Evolutionary conservation across 208 protist species (phyloP), one percentile per base, ranked within the genome.

Genomic region (Leishmania guyanensis): DNA sequence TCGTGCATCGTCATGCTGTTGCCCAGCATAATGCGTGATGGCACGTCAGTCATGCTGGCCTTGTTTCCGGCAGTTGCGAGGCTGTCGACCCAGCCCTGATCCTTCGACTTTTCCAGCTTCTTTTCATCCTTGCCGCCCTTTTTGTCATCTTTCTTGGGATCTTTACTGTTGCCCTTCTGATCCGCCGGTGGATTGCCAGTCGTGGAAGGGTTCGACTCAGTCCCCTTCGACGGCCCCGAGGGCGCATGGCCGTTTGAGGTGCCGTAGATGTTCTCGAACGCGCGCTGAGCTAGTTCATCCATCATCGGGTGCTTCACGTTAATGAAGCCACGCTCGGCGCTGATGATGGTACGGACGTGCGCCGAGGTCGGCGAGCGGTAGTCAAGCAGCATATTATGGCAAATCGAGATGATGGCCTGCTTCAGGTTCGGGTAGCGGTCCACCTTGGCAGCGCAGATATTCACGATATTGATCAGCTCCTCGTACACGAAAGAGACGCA

Each of bases 401-500:
- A 97, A 58, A 98, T 96, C 29, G 93, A 86, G 6, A 98, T 84
- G 22, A 99, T 88, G 5, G 88, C 90, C 70, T 93, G 78, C 81
- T 97, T 95, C n/a, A 99, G 87, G 75, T 95, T 95, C 3, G 92
- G 91, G 90, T 98, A 99, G 75, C 97, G 92, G 39, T 90, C 97
- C 14, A 94, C 88, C 88, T 92, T 96, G 75, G 29, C 71, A 48
- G 93, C 85, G 82, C 92, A 95, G 53, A 90, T 88, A 46, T 95
- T 86, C 3, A 98, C 71, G 71, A 99, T 99, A 78, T 97, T 97
- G 12, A 93, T 73, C 0, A 99, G 92, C 86, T 99, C 98, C 75
- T 99, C 98, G 83, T 97, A 98, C 22, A 99, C 96, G 62, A 98
- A 95, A 20, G 97, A 96, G 12, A 99, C 96, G 87, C 98, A 99